Conservation (phyloP, 1,139 yeast genomes). For the Meyerozyma elateridarum region DNA sequence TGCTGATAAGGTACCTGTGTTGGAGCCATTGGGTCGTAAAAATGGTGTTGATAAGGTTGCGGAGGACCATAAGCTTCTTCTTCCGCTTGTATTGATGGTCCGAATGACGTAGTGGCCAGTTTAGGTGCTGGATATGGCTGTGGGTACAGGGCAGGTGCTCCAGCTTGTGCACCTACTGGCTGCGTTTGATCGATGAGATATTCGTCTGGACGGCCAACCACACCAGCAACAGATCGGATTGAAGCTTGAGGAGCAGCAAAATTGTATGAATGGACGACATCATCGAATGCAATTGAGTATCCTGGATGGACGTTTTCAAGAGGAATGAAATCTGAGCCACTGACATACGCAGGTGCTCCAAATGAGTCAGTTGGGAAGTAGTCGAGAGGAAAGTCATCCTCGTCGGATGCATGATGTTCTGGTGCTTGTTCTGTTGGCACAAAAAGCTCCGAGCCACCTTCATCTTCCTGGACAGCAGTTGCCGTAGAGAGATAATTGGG, state of each 20-base stretch:
- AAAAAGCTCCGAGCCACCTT: neutral
- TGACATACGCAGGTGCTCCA: constrained; percentile 5
- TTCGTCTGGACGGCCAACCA: no score
- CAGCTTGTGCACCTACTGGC: no score
- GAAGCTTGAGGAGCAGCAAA: neutral
- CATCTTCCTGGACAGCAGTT: neutral
- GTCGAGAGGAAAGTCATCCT: constrained; percentile 68
- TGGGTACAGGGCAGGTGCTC: no score
- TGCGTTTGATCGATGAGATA: constrained; percentile 47
- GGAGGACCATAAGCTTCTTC: constrained; percentile 2
- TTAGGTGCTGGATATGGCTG: no score
- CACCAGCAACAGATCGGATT: constrained; percentile 21
- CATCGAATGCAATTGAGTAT: constrained; percentile 1
- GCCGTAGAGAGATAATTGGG: constrained; percentile 17
- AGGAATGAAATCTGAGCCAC: constrained; percentile 27
- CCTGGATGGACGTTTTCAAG: constrained; percentile 18
- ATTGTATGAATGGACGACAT: neutral
- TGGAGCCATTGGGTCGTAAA: neutral
- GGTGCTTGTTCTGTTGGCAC: constrained; percentile 5
- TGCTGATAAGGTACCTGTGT: neutral
- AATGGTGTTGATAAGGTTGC: neutral
- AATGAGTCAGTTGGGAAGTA: constrained; percentile 30
- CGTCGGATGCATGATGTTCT: constrained; percentile 17
- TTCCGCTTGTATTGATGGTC: no score
- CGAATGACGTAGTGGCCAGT: no score